Conservation (phyloP, 768 basidiomycete genomes). For the Chlorophyllum brunneum region DNA sequence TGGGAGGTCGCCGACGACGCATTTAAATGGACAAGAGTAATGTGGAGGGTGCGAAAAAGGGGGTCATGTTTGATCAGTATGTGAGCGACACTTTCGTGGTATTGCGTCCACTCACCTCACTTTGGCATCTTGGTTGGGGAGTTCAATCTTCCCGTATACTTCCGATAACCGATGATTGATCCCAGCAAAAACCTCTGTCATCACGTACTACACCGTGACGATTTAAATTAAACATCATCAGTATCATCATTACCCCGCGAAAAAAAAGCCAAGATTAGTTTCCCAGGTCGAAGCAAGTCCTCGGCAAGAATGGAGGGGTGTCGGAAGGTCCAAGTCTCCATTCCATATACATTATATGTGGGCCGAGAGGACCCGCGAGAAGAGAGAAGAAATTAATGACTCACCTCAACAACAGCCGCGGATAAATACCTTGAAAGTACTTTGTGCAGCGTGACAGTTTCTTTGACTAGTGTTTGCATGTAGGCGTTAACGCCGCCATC, state of each 20-base stretch:
- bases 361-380: constrained; percentile 6
- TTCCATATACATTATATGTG: not conserved
- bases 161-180: constrained; percentile 90
- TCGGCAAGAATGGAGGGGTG: constrained; percentile 2
- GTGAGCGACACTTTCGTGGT: too few relatives aligned
- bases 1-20: constrained; percentile 6
- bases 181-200: constrained; percentile 91
- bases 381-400: constrained; percentile 21
- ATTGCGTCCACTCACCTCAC: constrained; percentile 55
- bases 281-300: constrained; percentile 6
- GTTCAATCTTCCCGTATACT: constrained; percentile 78
- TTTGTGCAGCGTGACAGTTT: constrained; percentile 93
- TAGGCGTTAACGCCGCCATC: constrained; percentile 74
- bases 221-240: constrained; percentile 13
- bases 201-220: constrained; percentile 61
- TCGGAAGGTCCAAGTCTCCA: not conserved
- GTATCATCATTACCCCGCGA: not conserved
- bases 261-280: constrained; percentile 10
- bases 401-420: constrained; percentile 75
- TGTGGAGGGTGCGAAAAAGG: not conserved
- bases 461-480: constrained; percentile 90
- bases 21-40: constrained; percentile 5
- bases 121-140: constrained; percentile 83
- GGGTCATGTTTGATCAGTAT: not conserved
- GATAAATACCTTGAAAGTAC: constrained; percentile 90